A percentile compares a stretch with the other conserved stretches of the same genome.
Evolutionary conservation across 345 rosid species (phyloP).

Genomic region (Mangifera indica): DNA sequence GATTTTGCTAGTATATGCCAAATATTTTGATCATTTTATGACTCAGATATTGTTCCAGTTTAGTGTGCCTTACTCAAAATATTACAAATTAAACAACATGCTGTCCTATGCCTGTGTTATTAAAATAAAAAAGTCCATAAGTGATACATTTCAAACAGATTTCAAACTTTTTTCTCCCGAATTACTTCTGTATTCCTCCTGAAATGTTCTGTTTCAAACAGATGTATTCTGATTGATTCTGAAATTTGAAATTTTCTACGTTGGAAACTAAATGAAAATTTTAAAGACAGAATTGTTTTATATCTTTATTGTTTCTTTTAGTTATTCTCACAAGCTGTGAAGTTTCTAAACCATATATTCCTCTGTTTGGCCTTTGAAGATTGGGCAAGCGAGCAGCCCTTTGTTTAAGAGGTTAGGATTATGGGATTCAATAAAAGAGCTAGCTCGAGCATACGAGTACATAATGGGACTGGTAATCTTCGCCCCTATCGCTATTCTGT

Average conservation of each 20-base stretch:
- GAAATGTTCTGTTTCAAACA: no score
- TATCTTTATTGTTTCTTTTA: no score
- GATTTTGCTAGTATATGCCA: background rate
- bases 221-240: no score
- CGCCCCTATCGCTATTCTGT: slow-evolving; percentile 65
- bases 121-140: no score
- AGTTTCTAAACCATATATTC: background rate
- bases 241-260: no score
- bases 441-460: slow-evolving; percentile 84
- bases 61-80: background rate
- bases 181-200: no score
- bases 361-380: slow-evolving; percentile 35
- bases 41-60: background rate
- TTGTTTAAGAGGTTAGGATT: slow-evolving; percentile 48
- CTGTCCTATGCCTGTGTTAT: background rate
- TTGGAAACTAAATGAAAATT: no score
- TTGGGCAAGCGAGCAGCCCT: slow-evolving; percentile 67
- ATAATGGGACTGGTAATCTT: slow-evolving; percentile 72
- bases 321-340: no score
- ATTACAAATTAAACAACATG: background rate
- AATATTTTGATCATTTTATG: background rate
- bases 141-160: no score
- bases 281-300: no score
- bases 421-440: slow-evolving; percentile 89
- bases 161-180: no score